These are phyloP conservation scores for Monilinia vaccinii-corymbosi DNA, from an alignment of 2,329 filamentous ascomycete species.

Conservation along the genomic window DNA sequence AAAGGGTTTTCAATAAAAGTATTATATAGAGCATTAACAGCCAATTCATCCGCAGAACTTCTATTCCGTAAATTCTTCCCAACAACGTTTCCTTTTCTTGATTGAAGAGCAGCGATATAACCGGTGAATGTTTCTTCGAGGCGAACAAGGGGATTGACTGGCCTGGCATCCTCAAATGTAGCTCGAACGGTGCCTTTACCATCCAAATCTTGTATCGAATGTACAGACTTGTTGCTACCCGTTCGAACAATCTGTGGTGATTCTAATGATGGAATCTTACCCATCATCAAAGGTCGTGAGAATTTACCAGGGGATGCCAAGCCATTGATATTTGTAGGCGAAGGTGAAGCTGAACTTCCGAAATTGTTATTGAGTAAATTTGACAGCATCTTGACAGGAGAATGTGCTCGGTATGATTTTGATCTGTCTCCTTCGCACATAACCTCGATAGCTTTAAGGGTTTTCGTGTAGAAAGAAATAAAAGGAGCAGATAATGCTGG, in stretches of 20 bases:
- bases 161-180: slow-evolving; percentile 41
- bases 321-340: slow-evolving; percentile 29
- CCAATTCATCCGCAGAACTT: slow-evolving; percentile 61
- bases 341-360: slow-evolving; percentile 33
- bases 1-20: slow-evolving; percentile 74
- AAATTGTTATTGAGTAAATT: slow-evolving; percentile 62
- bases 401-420: slow-evolving; percentile 65
- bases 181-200: slow-evolving; percentile 30
- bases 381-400: slow-evolving; percentile 83
- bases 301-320: slow-evolving; percentile 21
- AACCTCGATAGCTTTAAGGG: slow-evolving; percentile 60
- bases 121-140: slow-evolving; percentile 80
- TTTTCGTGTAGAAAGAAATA: slow-evolving; percentile 69
- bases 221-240: slow-evolving; percentile 25
- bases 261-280: slow-evolving; percentile 36
- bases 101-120: slow-evolving; percentile 73
- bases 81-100: slow-evolving; percentile 78
- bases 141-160: slow-evolving; percentile 58
- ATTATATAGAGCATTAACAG: slow-evolving; percentile 87
- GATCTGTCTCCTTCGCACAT: slow-evolving; percentile 54
- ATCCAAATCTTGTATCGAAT: slow-evolving; percentile 25
- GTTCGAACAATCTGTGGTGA: slow-evolving; percentile 21
- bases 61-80: slow-evolving; percentile 67
- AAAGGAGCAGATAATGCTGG: slow-evolving; percentile 55
- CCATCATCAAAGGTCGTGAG: slow-evolving; percentile 30